Evolutionary conservation across 148 eudicot species (phyloP).

Genomic region (Hydrangea macrophylla): DNA sequence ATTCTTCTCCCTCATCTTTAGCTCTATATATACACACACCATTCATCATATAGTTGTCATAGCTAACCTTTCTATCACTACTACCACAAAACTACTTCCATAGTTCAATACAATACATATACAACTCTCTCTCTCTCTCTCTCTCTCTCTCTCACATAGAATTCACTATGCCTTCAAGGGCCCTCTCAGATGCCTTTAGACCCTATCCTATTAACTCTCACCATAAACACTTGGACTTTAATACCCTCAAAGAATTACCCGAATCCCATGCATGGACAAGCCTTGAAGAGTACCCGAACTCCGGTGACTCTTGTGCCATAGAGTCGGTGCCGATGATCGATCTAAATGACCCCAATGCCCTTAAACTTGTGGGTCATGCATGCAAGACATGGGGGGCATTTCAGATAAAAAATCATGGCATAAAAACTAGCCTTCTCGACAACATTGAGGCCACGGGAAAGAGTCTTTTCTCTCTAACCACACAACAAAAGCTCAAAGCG

Average conservation of each 20-base stretch:
- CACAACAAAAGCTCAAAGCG: constrained; percentile 62
- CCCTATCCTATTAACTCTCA: neutral
- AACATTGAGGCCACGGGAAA: constrained; percentile 33
- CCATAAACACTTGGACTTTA: constrained; percentile 42
- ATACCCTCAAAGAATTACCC: constrained; percentile 53
- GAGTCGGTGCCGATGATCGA: constrained; percentile 46
- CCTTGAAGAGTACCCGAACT: neutral
- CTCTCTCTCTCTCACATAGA: constrained; percentile 3
- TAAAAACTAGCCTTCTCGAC: constrained; percentile 34
- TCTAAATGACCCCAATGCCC: constrained; percentile 43
- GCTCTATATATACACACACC: constrained; percentile 12
- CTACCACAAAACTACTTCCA: neutral
- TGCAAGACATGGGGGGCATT: constrained; percentile 81
- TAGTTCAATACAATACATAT: neutral
- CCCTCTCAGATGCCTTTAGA: constrained; percentile 14
- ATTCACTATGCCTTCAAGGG: constrained; percentile 43
- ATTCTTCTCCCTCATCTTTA: neutral
- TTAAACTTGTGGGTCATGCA: constrained; percentile 50
- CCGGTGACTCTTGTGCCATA: neutral
- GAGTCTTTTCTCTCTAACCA: constrained; percentile 58
- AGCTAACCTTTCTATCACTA: constrained; percentile 11
- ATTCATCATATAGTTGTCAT: constrained; percentile 4
- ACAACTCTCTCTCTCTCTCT: neutral
- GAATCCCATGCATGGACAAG: constrained; percentile 61
- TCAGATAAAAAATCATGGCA: constrained; percentile 59